Percentiles rank a stretch among this genome's conserved stretches.
Evolutionary conservation across 495 filamentous ascomycete genomes (phyloP).

Genomic region (Choiromyces venosus): DNA sequence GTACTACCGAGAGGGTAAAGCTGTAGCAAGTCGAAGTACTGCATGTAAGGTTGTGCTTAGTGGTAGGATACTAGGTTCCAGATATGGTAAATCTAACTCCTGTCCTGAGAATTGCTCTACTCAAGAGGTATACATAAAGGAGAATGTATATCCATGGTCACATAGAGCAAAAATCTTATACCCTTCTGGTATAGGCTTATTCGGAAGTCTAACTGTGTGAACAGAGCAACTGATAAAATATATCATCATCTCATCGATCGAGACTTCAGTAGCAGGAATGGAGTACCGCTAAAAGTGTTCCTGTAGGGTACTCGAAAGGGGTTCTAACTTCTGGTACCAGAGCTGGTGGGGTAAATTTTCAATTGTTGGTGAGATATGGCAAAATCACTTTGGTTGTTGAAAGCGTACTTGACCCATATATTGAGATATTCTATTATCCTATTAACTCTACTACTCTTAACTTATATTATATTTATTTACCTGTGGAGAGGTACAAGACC

Average conservation of each 20-base stretch:
- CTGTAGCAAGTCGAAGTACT: neutral
- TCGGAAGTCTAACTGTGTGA: conserved; percentile 9
- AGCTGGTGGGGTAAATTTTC: neutral
- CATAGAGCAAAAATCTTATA: conserved; percentile 17
- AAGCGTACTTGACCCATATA: neutral
- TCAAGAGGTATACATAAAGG: neutral
- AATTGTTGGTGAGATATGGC: neutral
- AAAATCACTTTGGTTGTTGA: neutral
- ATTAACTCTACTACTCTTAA: neutral
- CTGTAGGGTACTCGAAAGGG: neutral
- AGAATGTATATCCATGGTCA: neutral
- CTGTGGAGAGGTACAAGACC: neutral
- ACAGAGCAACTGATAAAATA: conserved; percentile 1
- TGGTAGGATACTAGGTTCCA: neutral
- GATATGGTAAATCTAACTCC: neutral
- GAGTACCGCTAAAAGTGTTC: neutral
- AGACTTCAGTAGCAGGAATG: conserved; percentile 3
- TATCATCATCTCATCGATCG: conserved; percentile 22
- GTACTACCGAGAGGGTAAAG: neutral
- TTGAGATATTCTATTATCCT: neutral
- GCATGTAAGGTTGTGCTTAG: neutral
- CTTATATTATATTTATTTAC: neutral
- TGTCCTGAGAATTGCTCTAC: neutral
- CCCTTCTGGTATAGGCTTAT: conserved; percentile 16
- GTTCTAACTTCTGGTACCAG: neutral